Base-by-base conservation (phyloP, 2,329 filamentous ascomycete genomes). In the Fusarium marasasianum region DNA sequence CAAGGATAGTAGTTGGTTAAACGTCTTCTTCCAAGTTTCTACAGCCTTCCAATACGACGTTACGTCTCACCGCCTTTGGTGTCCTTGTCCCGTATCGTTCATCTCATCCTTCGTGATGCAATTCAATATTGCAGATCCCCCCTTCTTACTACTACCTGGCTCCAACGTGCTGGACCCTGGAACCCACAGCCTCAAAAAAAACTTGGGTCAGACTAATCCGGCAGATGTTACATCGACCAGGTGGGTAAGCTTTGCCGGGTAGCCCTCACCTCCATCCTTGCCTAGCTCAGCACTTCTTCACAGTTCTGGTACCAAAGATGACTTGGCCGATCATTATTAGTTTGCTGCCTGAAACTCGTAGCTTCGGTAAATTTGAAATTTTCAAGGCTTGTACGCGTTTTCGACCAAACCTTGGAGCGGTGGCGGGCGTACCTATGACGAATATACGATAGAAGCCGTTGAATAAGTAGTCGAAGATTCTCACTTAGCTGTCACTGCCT, bases 391-490 rank as follows among this genome's bases (percentile, higher is more conserved):
- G 6, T 65, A 43, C 66, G 51, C 18, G 51, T 59, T 58, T 22
- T 53, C 22, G 12, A 38, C 6, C 9, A 26, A 20, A 35, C 26
- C 17, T 41, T 41, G 41, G 40, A 43, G 56, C 8, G 37, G 18
- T 54, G 31, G 43, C n/a, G n/a, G 33, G 58, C 45, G 22, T 33
- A 26, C 14, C 38, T 47, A 66, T 53, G 53, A 69, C 43, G 57
- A 29, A 55, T 20, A 63, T n/a, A 15, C 24, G 33, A 20, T 31
- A 18, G 26, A 43, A 29, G 8, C 22, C 22, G 8, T 26, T 43
- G 51, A 70, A 70, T 70, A 70, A 70, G 53, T 70, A 70, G 45
- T 37, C n/a, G 18, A 40, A 54, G 62, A 10, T 45, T 63, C 56
- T 70, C 57, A 31, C 51, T 38, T 9, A 17, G 9, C n/a, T 13